phyloP scores from a whole-genome alignment of 83 land plant species.

The Picea abies region DNA sequence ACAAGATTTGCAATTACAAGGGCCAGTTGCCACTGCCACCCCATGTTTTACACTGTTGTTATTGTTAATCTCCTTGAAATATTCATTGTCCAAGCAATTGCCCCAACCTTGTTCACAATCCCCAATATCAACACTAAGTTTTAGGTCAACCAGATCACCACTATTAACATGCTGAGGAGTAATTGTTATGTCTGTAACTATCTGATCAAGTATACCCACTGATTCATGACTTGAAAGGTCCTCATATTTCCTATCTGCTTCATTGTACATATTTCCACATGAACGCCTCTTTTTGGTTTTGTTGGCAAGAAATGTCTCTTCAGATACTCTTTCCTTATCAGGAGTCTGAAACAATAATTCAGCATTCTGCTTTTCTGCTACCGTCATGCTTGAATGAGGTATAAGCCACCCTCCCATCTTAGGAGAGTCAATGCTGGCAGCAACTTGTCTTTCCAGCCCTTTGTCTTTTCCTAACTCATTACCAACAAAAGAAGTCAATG shows the following conservation, averaged over 20 bases:
- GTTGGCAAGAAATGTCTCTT: too few relatives aligned
- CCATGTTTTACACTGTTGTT: not conserved
- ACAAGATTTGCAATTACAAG: too few relatives aligned
- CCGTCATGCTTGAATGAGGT: too few relatives aligned
- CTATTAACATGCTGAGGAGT: not conserved
- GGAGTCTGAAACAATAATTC: too few relatives aligned
- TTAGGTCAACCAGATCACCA: too few relatives aligned
- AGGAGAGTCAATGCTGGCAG: too few relatives aligned
- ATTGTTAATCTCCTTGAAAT: not conserved
- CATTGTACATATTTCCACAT: not conserved
- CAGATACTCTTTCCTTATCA: too few relatives aligned
- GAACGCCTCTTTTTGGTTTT: not conserved
- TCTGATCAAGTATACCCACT: not conserved
- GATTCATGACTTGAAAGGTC: constrained; percentile 2
- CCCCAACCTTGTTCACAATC: not conserved
- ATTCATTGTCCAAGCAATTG: not conserved
- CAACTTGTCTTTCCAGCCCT: too few relatives aligned
- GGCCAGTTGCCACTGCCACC: not conserved
- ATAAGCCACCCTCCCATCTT: too few relatives aligned
- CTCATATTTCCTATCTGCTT: not conserved
- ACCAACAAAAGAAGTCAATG: too few relatives aligned
- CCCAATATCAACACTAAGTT: not conserved
- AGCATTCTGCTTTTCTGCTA: too few relatives aligned
- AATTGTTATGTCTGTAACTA: not conserved
- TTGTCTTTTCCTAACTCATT: too few relatives aligned